phyloP scores from a whole-genome alignment of 805 yeast genomes.

The Candida andamanensis region DNA sequence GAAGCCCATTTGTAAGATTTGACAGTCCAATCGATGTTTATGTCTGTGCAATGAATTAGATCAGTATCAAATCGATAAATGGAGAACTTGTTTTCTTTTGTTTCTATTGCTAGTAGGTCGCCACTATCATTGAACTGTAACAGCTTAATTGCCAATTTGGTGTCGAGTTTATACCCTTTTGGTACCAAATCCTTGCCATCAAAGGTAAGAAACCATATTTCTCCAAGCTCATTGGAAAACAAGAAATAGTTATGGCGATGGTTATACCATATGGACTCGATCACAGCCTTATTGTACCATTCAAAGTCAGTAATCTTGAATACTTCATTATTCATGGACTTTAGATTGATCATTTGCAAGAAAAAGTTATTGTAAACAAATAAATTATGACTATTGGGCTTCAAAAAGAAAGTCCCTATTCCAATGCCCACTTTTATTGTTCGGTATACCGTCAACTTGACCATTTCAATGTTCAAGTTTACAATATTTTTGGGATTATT shows the following conservation, averaged over 20 bases:
- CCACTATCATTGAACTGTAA: conserved; percentile 20
- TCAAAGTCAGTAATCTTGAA: conserved; percentile 20
- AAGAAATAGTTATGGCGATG: conserved; percentile 7
- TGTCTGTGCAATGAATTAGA: not conserved
- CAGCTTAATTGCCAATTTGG: conserved; percentile 3
- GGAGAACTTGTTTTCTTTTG: not conserved
- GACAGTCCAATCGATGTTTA: conserved; percentile 3
- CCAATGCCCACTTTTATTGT: conserved; percentile 31
- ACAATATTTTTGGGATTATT: conserved; percentile 27
- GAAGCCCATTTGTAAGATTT: conserved; percentile 25
- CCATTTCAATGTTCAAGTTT: conserved; percentile 22
- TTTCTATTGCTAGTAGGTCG: conserved; percentile 15
- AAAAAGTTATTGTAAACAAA: conserved; percentile 23
- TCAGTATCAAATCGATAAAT: not conserved
- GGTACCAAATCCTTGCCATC: conserved; percentile 10
- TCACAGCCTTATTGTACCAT: conserved; percentile 24
- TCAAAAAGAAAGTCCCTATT: conserved; percentile 29
- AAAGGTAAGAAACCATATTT: conserved; percentile 15
- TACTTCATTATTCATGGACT: conserved; percentile 24
- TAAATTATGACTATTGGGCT: conserved; percentile 35
- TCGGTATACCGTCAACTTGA: conserved; percentile 24
- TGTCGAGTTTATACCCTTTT: conserved; percentile 13
- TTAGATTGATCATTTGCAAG: conserved; percentile 32
- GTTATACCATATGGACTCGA: conserved; percentile 16
- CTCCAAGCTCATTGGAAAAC: conserved; percentile 18